Percentiles rank a stretch among this genome's conserved stretches.
Evolutionary conservation across 2,329 filamentous ascomycete species (phyloP).

Genomic region (Xylariaceae sp.): DNA sequence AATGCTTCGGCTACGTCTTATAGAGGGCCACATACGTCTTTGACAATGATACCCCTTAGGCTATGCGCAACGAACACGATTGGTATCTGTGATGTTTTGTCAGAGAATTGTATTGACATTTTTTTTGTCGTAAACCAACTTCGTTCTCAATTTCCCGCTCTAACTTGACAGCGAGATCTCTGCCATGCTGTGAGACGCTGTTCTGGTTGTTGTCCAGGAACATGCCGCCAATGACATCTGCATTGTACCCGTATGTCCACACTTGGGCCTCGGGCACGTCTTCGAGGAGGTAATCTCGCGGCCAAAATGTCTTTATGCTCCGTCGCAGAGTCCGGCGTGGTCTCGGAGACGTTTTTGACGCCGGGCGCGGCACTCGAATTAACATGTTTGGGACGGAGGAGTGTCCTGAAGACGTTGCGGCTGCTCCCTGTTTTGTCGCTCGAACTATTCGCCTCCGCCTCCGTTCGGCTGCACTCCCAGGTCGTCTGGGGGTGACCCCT

Average conservation of each 20-base stretch:
- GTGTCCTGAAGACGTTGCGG: neutral
- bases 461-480: neutral
- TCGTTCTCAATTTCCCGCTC: neutral
- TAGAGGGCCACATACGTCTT: conserved; percentile 28
- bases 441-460: neutral
- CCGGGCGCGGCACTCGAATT: neutral
- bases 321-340: neutral
- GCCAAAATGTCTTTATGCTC: neutral
- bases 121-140: neutral
- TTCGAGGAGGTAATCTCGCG: neutral
- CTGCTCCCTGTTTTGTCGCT: neutral
- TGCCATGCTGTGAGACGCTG: neutral
- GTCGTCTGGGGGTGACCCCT: neutral
- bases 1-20: too few relatives aligned
- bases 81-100: conserved; percentile 21
- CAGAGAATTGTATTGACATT: neutral
- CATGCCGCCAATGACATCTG: neutral
- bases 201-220: neutral
- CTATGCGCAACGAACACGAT: conserved; percentile 36
- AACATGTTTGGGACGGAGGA: neutral
- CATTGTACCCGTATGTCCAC: neutral
- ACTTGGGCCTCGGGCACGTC: neutral
- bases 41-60: conserved; percentile 37
- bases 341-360: neutral
- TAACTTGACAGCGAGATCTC: neutral